Conservation (phyloP, 176 grass and related monocot genomes). For the Panicum miliaceum region DNA sequence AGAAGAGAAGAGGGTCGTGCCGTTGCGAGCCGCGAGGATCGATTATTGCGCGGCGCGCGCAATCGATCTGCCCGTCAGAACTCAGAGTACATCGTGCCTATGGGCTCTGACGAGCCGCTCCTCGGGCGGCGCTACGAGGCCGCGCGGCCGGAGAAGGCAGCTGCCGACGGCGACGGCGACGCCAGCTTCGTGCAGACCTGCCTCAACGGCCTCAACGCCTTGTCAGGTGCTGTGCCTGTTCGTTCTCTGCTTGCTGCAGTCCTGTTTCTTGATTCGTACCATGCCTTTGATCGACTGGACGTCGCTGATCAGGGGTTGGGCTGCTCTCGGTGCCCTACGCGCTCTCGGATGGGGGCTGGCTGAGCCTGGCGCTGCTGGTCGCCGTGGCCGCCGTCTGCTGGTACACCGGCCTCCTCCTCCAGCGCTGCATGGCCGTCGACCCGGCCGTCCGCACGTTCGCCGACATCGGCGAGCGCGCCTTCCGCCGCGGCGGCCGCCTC, state of each 20-base stretch:
- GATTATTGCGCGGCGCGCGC: too few species aligned
- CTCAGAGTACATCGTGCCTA: background rate
- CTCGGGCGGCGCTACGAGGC: background rate
- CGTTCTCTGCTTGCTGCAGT: too few species aligned
- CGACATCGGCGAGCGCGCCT: conserved; percentile 67
- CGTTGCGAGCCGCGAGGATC: too few species aligned
- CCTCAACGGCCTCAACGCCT: conserved; percentile 60
- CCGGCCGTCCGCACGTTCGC: conserved; percentile 51
- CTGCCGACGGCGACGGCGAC: background rate
- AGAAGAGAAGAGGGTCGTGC: too few species aligned
- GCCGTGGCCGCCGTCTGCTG: conserved; percentile 54
- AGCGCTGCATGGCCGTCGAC: conserved; percentile 68
- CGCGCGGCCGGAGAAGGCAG: background rate
- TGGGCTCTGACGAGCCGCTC: conserved; percentile 28
- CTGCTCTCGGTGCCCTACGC: conserved; percentile 85
- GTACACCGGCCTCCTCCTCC: conserved; percentile 82
- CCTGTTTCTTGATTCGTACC: too few species aligned
- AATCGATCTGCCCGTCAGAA: background rate
- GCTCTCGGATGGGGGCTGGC: conserved; percentile 74
- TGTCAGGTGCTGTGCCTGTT: conserved; percentile 41
- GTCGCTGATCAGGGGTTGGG: conserved; percentile 61
- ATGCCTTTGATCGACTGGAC: background rate
- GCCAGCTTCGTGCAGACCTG: conserved; percentile 57
- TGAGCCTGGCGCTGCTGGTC: conserved; percentile 60
- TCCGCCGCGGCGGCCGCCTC: conserved; percentile 58